Percentiles rank a stretch among this genome's conserved stretches.
phyloP scores from a whole-genome alignment of 371 early-diverging fungal species.

The Mucor plumbeus region DNA sequence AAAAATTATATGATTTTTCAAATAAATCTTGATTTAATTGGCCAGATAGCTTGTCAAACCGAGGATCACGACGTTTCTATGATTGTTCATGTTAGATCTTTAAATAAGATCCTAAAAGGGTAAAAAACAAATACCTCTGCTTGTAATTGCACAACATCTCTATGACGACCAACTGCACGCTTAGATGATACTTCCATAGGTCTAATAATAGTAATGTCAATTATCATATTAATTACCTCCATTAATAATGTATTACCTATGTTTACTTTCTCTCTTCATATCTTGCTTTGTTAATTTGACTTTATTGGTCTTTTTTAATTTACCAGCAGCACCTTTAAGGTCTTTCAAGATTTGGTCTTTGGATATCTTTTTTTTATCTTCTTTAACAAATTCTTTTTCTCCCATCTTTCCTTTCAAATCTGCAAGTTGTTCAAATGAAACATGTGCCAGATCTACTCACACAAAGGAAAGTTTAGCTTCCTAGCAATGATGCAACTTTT shows the following conservation, averaged over 20 bases:
- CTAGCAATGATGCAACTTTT: not conserved
- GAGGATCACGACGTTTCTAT: conserved; percentile 82
- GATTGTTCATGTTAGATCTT: not conserved
- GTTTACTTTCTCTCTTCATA: conserved; percentile 54
- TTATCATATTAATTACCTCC: not conserved
- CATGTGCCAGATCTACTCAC: conserved; percentile 67
- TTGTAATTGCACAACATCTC: conserved; percentile 75
- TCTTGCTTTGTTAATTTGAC: conserved; percentile 45
- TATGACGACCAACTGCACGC: conserved; percentile 76
- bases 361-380: conserved; percentile 29
- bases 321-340: conserved; percentile 38
- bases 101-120: not conserved
- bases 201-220: conserved; percentile 33
- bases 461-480: not conserved
- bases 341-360: conserved; percentile 47
- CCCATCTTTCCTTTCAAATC: conserved; percentile 74
- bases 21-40: conserved; percentile 85
- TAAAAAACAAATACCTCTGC: conserved; percentile 42
- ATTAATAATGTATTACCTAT: conserved; percentile 34
- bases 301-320: conserved; percentile 48
- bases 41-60: conserved; percentile 88
- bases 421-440: conserved; percentile 82
- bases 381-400: conserved; percentile 27
- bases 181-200: conserved; percentile 86
- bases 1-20: conserved; percentile 83